phyloP scores from a whole-genome alignment of 1,284 basidiomycete genomes.

The Grifola frondosa region DNA sequence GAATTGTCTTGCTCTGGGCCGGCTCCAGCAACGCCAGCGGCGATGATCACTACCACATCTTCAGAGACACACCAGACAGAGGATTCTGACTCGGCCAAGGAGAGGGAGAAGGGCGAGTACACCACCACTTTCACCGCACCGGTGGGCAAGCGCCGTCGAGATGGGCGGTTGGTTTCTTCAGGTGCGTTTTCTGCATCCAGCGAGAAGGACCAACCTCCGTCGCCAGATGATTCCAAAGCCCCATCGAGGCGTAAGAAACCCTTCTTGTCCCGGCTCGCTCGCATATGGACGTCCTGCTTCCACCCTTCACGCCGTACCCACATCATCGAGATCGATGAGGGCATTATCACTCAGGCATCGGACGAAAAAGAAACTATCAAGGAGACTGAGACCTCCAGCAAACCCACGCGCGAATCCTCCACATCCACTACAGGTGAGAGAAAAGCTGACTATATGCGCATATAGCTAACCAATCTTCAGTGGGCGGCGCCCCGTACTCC shows the following conservation, averaged over 20 bases:
- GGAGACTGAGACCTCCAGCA: constrained; percentile 21
- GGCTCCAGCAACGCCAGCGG: constrained; percentile 16
- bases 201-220: constrained; percentile 27
- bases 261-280: constrained; percentile 44
- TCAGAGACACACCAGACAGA: constrained; percentile 12
- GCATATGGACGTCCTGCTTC: constrained; percentile 49
- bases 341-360: constrained; percentile 22
- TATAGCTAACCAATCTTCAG: constrained; percentile 9
- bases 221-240: constrained; percentile 21
- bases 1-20: constrained; percentile 13
- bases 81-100: constrained; percentile 2
- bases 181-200: constrained; percentile 32
- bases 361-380: constrained; percentile 31
- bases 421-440: constrained; percentile 20
- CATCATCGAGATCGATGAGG: constrained; percentile 33
- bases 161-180: constrained; percentile 32
- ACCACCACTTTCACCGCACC: constrained; percentile 20
- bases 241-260: constrained; percentile 39
- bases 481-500: too few species aligned
- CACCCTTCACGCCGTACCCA: constrained; percentile 40
- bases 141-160: constrained; percentile 24
- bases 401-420: constrained; percentile 24
- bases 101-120: constrained; percentile 19
- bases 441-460: constrained; percentile 3
- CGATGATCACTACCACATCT: constrained; percentile 16